These are phyloP conservation scores for Debaryomyces castellii DNA, from an alignment of 805 yeast species.

Conservation along the genomic window DNA sequence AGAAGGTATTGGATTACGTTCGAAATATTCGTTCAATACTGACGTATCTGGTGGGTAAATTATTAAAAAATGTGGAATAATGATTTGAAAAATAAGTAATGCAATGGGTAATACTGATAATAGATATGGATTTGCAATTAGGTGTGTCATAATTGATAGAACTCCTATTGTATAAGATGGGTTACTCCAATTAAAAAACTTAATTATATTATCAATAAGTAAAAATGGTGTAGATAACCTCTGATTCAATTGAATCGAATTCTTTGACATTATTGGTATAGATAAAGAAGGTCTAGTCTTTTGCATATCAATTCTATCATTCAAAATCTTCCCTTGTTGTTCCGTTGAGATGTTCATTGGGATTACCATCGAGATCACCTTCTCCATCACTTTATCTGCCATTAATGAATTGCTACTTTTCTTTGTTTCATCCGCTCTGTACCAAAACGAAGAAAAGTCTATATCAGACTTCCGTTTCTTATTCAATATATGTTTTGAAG, in stretches of 20 bases:
- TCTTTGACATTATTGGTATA: constrained; percentile 66
- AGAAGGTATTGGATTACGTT: constrained; percentile 34
- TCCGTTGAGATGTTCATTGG: constrained; percentile 53
- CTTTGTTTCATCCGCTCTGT: constrained; percentile 20
- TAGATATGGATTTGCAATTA: constrained; percentile 61
- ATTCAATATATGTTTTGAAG: neutral
- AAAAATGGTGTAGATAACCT: constrained; percentile 63
- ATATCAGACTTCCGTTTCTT: constrained; percentile 9
- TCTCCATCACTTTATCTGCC: constrained; percentile 72
- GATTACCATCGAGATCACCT: constrained; percentile 66
- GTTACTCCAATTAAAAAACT: constrained; percentile 62
- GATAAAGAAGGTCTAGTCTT: constrained; percentile 67
- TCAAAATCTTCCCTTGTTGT: constrained; percentile 40
- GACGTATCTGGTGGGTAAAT: constrained; percentile 62
- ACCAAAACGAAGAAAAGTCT: constrained; percentile 25
- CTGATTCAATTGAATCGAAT: constrained; percentile 61
- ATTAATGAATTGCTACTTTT: constrained; percentile 22
- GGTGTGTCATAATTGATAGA: constrained; percentile 47
- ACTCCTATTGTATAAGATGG: constrained; percentile 62
- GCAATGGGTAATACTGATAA: constrained; percentile 55
- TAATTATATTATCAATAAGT: constrained; percentile 54
- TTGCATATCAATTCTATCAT: constrained; percentile 59
- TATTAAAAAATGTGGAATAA: constrained; percentile 66
- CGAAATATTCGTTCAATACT: constrained; percentile 14
- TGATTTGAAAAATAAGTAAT: constrained; percentile 49